phyloP scores from a whole-genome alignment of 1,284 basidiomycete species.

The Rhodotorula sp. region DNA sequence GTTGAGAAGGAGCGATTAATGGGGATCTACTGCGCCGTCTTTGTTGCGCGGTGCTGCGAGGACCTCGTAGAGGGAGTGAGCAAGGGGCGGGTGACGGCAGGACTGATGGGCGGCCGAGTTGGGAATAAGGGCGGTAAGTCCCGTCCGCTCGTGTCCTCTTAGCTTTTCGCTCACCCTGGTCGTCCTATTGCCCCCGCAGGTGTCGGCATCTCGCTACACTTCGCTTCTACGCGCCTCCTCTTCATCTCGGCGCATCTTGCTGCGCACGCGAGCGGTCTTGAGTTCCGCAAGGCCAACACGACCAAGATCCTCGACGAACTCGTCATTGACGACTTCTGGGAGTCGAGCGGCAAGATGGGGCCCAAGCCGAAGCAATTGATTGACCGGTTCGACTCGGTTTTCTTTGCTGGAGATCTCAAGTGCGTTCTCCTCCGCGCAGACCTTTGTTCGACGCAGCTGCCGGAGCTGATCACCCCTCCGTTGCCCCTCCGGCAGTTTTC shows the following conservation, averaged over 20 bases:
- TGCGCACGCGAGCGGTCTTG: slow-evolving; percentile 62
- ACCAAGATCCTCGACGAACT: slow-evolving; percentile 57
- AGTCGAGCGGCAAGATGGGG: slow-evolving; percentile 4
- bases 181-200: slow-evolving; percentile 41
- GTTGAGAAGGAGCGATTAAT: slow-evolving; percentile 82
- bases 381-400: slow-evolving; percentile 75
- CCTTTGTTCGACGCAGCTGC: neutral
- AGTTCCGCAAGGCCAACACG: slow-evolving; percentile 51
- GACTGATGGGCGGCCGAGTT: slow-evolving; percentile 79
- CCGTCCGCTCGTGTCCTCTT: neutral
- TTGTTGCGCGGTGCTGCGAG: slow-evolving; percentile 54
- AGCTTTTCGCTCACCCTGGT: neutral
- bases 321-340: slow-evolving; percentile 55
- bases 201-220: slow-evolving; percentile 75
- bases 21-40: slow-evolving; percentile 68
- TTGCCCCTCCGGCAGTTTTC: slow-evolving; percentile 50
- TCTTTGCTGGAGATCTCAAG: slow-evolving; percentile 63
- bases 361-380: slow-evolving; percentile 62
- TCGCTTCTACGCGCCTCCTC: slow-evolving; percentile 70
- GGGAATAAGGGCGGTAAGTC: slow-evolving; percentile 68
- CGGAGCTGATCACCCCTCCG: neutral
- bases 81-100: slow-evolving; percentile 69
- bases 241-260: slow-evolving; percentile 88
- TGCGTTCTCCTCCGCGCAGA: slow-evolving; percentile 11
- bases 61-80: slow-evolving; percentile 53